phyloP scores from a whole-genome alignment of 2,329 filamentous ascomycete genomes.

The Knufia petricola region DNA sequence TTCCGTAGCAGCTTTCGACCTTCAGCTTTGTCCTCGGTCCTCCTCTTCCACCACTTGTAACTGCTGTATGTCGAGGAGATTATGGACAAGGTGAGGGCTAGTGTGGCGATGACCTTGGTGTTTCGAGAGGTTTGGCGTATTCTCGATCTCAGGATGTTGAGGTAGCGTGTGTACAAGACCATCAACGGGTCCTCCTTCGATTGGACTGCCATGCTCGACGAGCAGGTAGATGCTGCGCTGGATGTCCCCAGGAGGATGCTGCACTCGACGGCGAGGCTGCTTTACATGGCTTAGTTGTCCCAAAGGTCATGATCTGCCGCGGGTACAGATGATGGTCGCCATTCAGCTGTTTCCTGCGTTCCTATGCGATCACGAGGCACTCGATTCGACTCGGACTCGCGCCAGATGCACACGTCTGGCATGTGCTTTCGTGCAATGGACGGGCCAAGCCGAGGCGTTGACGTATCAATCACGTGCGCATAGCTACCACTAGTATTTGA shows the following conservation, averaged over 20 bases:
- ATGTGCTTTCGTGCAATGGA: background rate
- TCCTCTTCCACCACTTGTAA: slow-evolving; percentile 65
- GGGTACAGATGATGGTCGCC: too few relatives aligned
- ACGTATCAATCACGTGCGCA: background rate
- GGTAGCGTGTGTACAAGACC: slow-evolving; percentile 54
- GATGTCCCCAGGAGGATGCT: too few relatives aligned
- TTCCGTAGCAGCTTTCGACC: slow-evolving; percentile 72
- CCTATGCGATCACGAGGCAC: background rate
- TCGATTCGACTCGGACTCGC: background rate
- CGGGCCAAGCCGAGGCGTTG: background rate
- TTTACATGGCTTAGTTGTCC: too few relatives aligned
- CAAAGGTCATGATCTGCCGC: too few relatives aligned
- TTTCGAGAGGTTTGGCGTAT: slow-evolving; percentile 58
- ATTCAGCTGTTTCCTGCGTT: too few relatives aligned
- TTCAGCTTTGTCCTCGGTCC: slow-evolving; percentile 68
- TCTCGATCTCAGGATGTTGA: slow-evolving; percentile 38
- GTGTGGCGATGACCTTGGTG: slow-evolving; percentile 63
- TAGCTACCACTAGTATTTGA: background rate
- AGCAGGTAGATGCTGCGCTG: background rate
- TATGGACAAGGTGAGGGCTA: slow-evolving; percentile 68
- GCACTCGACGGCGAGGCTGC: too few relatives aligned
- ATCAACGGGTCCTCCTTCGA: slow-evolving; percentile 67
- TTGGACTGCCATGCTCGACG: slow-evolving; percentile 64
- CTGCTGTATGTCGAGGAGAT: slow-evolving; percentile 69
- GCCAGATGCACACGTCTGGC: background rate